phyloP scores from a whole-genome alignment of 1,284 basidiomycete species.

The Dichomitus squalens region DNA sequence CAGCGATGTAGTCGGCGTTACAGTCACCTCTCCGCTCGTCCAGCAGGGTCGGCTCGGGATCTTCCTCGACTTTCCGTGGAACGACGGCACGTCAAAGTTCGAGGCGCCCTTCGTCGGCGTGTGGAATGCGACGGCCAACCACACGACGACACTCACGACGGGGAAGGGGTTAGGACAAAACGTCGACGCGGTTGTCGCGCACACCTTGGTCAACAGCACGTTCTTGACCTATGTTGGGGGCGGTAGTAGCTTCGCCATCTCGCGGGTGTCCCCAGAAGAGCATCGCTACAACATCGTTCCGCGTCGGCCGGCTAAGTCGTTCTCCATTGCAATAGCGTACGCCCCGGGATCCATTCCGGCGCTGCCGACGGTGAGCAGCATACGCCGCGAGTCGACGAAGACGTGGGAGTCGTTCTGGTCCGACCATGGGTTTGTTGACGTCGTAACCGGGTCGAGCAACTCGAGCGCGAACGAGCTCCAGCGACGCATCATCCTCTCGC shows the following conservation, averaged over 20 bases:
- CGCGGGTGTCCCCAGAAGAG: constrained; percentile 40
- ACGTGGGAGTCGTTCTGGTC: constrained; percentile 54
- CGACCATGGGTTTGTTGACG: constrained; percentile 53
- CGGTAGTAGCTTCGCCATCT: constrained; percentile 44
- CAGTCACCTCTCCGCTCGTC: constrained; percentile 45
- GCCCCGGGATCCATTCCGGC: constrained; percentile 21
- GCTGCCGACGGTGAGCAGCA: constrained; percentile 27
- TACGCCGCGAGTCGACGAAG: constrained; percentile 39
- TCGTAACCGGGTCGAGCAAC: constrained; percentile 51
- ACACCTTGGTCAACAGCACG: constrained; percentile 43
- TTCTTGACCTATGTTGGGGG: constrained; percentile 47
- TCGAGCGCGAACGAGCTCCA: constrained; percentile 56
- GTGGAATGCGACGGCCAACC: constrained; percentile 48
- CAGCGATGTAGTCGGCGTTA: constrained; percentile 44
- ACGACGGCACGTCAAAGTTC: constrained; percentile 57
- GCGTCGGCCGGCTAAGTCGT: constrained; percentile 18
- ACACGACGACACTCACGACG: constrained; percentile 44
- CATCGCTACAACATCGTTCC: constrained; percentile 50
- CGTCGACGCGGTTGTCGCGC: constrained; percentile 42
- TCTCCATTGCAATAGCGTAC: constrained; percentile 41
- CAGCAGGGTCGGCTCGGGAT: constrained; percentile 43
- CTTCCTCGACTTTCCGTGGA: constrained; percentile 67
- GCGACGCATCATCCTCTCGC: constrained; percentile 55
- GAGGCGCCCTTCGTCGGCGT: constrained; percentile 59
- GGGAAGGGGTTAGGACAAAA: constrained; percentile 23